Evolutionary conservation across 2,329 filamentous ascomycete species (phyloP), one percentile per base, ranked within the genome.

Genomic region (Alternaria hordeiaustralica): DNA sequence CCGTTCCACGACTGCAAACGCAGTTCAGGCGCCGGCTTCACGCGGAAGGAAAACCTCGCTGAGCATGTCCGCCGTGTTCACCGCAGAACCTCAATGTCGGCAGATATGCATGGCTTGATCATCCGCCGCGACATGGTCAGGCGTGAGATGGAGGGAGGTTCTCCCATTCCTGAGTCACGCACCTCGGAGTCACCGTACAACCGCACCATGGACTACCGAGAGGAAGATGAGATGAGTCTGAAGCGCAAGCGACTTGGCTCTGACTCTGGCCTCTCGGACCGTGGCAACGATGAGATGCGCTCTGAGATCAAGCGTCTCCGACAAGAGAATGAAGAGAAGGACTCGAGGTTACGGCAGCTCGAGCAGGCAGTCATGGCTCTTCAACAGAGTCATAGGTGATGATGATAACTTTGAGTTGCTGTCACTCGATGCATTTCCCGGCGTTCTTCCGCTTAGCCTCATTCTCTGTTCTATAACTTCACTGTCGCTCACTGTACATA

Each of bases 41-140:
- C 94, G 9, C 89, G 95, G 54, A 92, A 94, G 75, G 95, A 98
- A 81, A 98, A 98, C 73, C 85, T 97, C 5, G 94, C 95, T 76
- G 95, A 98, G 81, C 95, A 98, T 80, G 84, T 97, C 18, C 91
- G 95, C 20, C 90, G 95, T 25, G 92, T 96, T n/a, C 95, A 98
- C 78, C 77, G 79, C 21, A 67, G 77, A 53, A 76, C 77, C 21
- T 80, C 78, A 62, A 77, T 74, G 70, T 78, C 75, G 55, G 74
- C 72, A 7, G 77, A 79, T 64, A 68, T 79, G 62, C 74, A 78
- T 56, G 71, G 73, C 61, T 56, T 78, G 30, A 67, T 78, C 43
- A 75, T 78, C 55, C 71, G 74, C 30, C 65, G 72, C 58, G 69
- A 77, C 41, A 67, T 64, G 28, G 46, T 65, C 53, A 65, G 60